These are phyloP conservation scores for Backusella morwellensis DNA, from an alignment of 192 early-diverging fungal species.

Conservation along the genomic window DNA sequence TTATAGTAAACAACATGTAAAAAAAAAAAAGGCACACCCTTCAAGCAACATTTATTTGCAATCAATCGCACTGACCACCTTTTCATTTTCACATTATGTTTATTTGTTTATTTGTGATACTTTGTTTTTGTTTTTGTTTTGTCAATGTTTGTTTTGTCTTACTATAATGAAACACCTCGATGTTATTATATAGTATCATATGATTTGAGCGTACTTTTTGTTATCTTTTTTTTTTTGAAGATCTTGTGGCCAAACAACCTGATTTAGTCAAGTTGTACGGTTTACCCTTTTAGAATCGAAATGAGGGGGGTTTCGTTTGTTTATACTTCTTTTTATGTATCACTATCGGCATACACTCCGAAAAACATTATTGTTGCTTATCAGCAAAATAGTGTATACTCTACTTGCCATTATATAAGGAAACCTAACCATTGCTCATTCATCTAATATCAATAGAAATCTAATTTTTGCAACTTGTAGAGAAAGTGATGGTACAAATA, in stretches of 20 bases:
- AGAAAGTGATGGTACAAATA: not conserved
- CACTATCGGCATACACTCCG: not conserved
- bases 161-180: not conserved
- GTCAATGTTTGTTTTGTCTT: not conserved
- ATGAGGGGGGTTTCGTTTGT: not conserved
- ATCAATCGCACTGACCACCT: constrained; percentile 10
- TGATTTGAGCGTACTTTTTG: not conserved
- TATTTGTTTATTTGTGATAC: constrained; percentile 9
- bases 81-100: not conserved
- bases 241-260: not conserved
- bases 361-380: not conserved
- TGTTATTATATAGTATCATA: not conserved
- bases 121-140: not conserved
- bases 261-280: not conserved
- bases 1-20: no score
- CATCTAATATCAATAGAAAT: no score
- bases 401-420: no score
- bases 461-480: not conserved
- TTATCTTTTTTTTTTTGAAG: not conserved
- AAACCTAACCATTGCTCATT: no score
- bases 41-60: not conserved
- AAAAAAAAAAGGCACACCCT: not conserved
- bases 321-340: not conserved
- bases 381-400: not conserved
- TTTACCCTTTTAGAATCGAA: not conserved